These are phyloP conservation scores for Wickerhamiella dianesei DNA, from an alignment of 805 yeast genomes.

Conservation along the genomic window DNA sequence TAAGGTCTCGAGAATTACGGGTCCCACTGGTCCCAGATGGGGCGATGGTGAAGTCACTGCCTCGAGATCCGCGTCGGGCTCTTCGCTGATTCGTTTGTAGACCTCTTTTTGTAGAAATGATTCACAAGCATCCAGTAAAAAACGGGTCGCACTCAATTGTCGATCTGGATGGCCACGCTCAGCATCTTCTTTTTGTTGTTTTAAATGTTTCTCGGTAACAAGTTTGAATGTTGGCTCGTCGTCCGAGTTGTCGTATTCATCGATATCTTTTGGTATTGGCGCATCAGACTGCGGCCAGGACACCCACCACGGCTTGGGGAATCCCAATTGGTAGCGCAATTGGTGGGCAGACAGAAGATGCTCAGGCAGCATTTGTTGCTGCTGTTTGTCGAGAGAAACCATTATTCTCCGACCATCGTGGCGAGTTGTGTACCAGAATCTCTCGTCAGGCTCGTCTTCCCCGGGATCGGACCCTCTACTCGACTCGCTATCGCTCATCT, in stretches of 20 bases:
- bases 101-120: slow-evolving; percentile 16
- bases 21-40: slow-evolving; percentile 4
- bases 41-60: slow-evolving; percentile 16
- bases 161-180: neutral
- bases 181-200: neutral
- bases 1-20: slow-evolving; percentile 4
- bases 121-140: slow-evolving; percentile 18
- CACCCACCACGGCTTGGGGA: slow-evolving; percentile 35
- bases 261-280: slow-evolving; percentile 14
- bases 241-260: slow-evolving; percentile 7
- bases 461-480: slow-evolving; percentile 7
- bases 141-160: slow-evolving; percentile 3
- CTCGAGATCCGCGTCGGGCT: slow-evolving; percentile 6
- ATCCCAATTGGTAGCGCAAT: slow-evolving; percentile 13
- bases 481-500: slow-evolving; percentile 2
- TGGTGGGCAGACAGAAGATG: slow-evolving; percentile 52
- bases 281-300: slow-evolving; percentile 43
- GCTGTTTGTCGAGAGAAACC: slow-evolving; percentile 16
- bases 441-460: slow-evolving; percentile 4
- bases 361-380: slow-evolving; percentile 37
- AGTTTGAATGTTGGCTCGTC: slow-evolving; percentile 2
- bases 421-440: neutral
- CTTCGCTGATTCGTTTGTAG: slow-evolving; percentile 14
- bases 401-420: slow-evolving; percentile 6
- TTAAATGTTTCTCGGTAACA: slow-evolving; percentile 1